Base-by-base conservation (phyloP, 2,329 filamentous ascomycete genomes). In the Cladosporium sp. region DNA sequence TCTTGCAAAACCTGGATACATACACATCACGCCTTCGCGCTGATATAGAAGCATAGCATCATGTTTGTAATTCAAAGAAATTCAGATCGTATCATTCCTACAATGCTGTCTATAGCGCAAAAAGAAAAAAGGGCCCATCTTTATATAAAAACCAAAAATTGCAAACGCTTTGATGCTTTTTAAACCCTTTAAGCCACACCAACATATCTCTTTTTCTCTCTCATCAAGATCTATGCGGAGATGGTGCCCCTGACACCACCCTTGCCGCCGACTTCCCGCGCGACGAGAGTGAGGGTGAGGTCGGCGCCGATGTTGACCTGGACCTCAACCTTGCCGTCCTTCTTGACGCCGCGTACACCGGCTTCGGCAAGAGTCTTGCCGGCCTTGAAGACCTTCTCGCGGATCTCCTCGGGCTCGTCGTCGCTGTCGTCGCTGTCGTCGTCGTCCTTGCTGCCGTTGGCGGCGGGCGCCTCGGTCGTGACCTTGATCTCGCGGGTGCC, bases 381-480 rank as follows among this genome's bases (percentile, higher is more conserved):
- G 41, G 89, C 80, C 78, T 95, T 95, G 89, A 90, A 96, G 53
- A 93, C 77, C 78, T 93, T 90, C 73, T 95, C 87, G 57, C 91
- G 80, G 63, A 84, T 79, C 74, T 96, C 91, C 70, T 95, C 88
- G 49, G 86, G 86, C 60, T 94, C 89, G 30, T 95, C 89, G 38
- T 87, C 80, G 15, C 75, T 66, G 46, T 75, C 73, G 3, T 80
- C 77, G 39, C 74, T 79, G 46, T 85, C 80, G 51, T 80, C 80
- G 51, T 82, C 80, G 32, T 79, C 77, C 48, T 73, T 78, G 40
- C 78, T 76, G 56, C 83, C 78, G 58, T 79, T 77, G 60, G 73
- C 75, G 55, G 77, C 75, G 19, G 75, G 69, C 70, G 88, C 87
- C 73, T 92, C 87, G 75, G 93, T 89, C 55, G 88, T 92, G 62